Percentiles rank a stretch among this genome's conserved stretches.
Conservation (phyloP, 2,329 filamentous ascomycete genomes). For the Paecilomyces formosus region DNA sequence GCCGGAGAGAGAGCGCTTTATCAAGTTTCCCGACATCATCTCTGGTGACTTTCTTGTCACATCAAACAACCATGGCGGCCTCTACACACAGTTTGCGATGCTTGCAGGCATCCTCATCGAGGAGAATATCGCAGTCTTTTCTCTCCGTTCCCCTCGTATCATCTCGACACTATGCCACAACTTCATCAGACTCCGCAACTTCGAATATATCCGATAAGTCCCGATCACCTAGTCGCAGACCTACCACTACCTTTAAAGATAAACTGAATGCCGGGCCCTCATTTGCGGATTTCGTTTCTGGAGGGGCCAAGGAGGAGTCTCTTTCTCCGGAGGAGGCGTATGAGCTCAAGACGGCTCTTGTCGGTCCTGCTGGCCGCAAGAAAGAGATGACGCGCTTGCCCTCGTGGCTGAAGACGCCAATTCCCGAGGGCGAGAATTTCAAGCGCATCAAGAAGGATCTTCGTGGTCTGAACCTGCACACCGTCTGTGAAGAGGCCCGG, state of each 20-base stretch:
- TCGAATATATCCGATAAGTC: conserved; percentile 18
- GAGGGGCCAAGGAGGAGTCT: conserved; percentile 29
- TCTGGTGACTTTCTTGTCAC: background rate
- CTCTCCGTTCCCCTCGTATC: conserved; percentile 11
- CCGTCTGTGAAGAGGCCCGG: conserved; percentile 93
- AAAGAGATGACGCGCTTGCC: conserved; percentile 69
- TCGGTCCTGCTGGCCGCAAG: conserved; percentile 55
- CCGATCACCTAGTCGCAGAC: conserved; percentile 46
- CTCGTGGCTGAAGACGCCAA: conserved; percentile 92
- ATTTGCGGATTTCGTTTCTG: conserved; percentile 55
- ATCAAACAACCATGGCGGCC: conserved; percentile 22
- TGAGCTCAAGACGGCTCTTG: conserved; percentile 54
- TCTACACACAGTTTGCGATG: conserved; percentile 24
- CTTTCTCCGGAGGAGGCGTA: conserved; percentile 46
- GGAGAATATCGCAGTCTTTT: conserved; percentile 9
- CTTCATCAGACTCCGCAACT: conserved; percentile 24
- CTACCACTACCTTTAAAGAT: conserved; percentile 52
- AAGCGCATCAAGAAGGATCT: conserved; percentile 94
- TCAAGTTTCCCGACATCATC: background rate
- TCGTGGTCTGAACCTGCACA: conserved; percentile 81
- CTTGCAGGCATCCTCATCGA: conserved; percentile 19
- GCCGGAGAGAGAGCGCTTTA: background rate
- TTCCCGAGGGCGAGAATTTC: conserved; percentile 78
- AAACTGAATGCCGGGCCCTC: conserved; percentile 58
- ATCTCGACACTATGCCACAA: conserved; percentile 32